Evolutionary conservation across 176 grass and related monocot species (phyloP).

Genomic region (Oryza glumipatula): DNA sequence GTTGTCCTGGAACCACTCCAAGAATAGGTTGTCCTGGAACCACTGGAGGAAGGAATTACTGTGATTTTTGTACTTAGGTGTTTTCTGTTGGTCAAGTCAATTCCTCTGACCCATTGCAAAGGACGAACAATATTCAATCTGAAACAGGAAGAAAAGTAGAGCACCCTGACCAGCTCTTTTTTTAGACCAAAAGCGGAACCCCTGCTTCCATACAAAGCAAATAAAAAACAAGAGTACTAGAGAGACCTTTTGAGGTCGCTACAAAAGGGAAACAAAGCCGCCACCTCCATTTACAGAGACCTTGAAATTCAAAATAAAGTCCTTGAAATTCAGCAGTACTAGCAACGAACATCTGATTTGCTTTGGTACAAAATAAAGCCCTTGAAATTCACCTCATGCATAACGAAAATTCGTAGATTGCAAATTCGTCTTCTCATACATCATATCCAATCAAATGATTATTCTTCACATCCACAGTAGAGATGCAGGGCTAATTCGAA

Average conservation of each 20-base stretch:
- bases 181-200: neutral
- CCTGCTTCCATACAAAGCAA: neutral
- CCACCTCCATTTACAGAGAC: neutral
- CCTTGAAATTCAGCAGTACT: neutral
- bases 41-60: neutral
- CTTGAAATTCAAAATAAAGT: neutral
- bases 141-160: neutral
- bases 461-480: neutral
- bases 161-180: neutral
- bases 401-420: neutral
- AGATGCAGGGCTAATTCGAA: neutral
- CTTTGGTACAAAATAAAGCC: neutral
- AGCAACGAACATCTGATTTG: neutral
- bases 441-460: neutral
- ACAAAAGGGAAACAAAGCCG: neutral
- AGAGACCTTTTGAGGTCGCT: neutral
- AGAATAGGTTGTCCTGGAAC: neutral
- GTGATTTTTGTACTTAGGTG: neutral
- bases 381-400: neutral
- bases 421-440: neutral
- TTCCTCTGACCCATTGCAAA: neutral
- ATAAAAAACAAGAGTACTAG: neutral
- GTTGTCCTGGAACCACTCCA: neutral
- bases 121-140: neutral
- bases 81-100: neutral